phyloP scores from a whole-genome alignment of 2,329 filamentous ascomycete genomes.

The Claviceps pusilla region DNA sequence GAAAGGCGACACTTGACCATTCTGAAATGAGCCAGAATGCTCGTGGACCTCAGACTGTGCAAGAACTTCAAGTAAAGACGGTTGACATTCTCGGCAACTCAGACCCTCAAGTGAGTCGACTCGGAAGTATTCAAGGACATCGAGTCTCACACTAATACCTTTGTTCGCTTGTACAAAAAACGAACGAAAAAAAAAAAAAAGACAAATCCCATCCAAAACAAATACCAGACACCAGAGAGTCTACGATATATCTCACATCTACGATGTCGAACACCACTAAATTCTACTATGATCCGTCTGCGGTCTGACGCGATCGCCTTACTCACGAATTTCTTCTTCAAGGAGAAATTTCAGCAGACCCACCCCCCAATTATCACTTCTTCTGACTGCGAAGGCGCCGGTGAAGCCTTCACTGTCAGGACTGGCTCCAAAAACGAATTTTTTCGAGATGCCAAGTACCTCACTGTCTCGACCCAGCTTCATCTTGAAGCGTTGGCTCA shows the following conservation, averaged over 20 bases:
- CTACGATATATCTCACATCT: conserved; percentile 80
- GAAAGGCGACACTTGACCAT: not conserved
- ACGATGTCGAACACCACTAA: conserved; percentile 64
- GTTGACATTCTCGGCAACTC: conserved; percentile 61
- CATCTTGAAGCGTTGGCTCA: conserved; percentile 88
- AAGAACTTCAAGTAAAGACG: conserved; percentile 59
- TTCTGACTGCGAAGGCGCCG: conserved; percentile 91
- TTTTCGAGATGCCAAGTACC: conserved; percentile 78
- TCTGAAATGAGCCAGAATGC: not conserved
- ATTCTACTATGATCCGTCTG: conserved; percentile 65
- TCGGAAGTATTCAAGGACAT: not conserved
- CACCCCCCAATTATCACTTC: conserved; percentile 92
- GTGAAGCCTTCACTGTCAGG: conserved; percentile 71
- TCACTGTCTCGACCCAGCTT: conserved; percentile 88
- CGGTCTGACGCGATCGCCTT: conserved; percentile 65
- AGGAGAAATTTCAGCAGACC: conserved; percentile 59
- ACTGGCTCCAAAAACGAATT: conserved; percentile 38
- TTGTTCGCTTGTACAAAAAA: not conserved
- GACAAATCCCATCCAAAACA: conserved; percentile 90
- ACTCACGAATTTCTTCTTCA: conserved; percentile 60
- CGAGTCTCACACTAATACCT: conserved; percentile 6
- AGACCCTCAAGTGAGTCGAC: conserved; percentile 54
- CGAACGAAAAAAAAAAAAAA: conserved; percentile 31
- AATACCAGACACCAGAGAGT: conserved; percentile 82
- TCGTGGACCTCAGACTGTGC: conserved; percentile 3